Evolutionary conservation across 352 stramenopile genomes (phyloP).

Genomic region (Globisporangium viniferum): DNA sequence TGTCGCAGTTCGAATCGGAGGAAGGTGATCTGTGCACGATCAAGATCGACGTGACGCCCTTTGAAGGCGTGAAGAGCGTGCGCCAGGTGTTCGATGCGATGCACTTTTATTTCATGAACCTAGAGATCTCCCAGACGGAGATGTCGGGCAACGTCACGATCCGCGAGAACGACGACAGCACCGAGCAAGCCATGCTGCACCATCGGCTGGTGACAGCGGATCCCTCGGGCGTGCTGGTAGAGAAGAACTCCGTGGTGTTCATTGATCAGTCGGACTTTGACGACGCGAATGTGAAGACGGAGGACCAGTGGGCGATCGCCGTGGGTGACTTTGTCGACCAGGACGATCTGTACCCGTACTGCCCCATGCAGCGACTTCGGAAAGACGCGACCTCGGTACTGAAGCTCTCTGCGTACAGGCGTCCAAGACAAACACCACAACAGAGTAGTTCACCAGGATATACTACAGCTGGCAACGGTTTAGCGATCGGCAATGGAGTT

Average conservation of each 20-base stretch:
- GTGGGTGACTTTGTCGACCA: slow-evolving; percentile 13
- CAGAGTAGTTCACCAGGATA: not conserved
- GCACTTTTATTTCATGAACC: slow-evolving; percentile 37
- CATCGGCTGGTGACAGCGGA: slow-evolving; percentile 4
- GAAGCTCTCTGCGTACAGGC: slow-evolving; percentile 4
- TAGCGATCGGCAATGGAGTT: not conserved
- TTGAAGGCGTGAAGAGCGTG: slow-evolving; percentile 31
- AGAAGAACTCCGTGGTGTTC: slow-evolving; percentile 9
- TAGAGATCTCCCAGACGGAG: slow-evolving; percentile 61
- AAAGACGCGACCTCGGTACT: slow-evolving; percentile 21
- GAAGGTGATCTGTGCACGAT: slow-evolving; percentile 42
- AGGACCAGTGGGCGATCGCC: slow-evolving; percentile 7
- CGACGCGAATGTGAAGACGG: not conserved
- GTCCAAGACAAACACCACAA: not conserved
- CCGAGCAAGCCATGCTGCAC: slow-evolving; percentile 4
- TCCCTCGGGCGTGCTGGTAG: not conserved
- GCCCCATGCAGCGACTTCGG: slow-evolving; percentile 13
- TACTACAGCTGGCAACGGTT: not conserved
- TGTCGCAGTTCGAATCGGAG: slow-evolving; percentile 37
- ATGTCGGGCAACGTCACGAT: slow-evolving; percentile 14
- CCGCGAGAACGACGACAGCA: slow-evolving; percentile 18
- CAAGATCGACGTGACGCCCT: slow-evolving; percentile 41
- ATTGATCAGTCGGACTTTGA: slow-evolving; percentile 14
- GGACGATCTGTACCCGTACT: slow-evolving; percentile 21
- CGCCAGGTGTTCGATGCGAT: slow-evolving; percentile 37